A percentile compares a stretch with the other conserved stretches of the same genome.
Conservation (phyloP, 2,329 filamentous ascomycete species). For the Achaetomium macrosporum region DNA sequence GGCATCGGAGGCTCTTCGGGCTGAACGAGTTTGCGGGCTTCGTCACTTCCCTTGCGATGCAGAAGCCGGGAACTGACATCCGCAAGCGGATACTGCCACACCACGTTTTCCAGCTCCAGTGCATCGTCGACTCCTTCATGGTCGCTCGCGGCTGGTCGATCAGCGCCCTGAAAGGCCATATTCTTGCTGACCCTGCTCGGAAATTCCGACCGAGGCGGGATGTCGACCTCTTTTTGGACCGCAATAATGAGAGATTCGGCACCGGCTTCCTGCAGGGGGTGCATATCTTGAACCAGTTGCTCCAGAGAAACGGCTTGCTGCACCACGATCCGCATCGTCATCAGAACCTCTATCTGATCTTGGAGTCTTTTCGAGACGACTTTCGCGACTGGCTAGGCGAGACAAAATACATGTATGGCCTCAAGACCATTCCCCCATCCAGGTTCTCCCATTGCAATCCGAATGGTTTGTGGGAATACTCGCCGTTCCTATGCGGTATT, state of each 20-base stretch:
- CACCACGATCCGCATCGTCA: not conserved
- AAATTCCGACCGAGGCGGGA: slow-evolving; percentile 36
- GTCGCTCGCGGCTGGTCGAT: slow-evolving; percentile 40
- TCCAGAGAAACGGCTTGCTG: not conserved
- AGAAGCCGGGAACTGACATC: slow-evolving; percentile 36
- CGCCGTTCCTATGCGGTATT: slow-evolving; percentile 42
- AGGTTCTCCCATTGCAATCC: slow-evolving; percentile 36
- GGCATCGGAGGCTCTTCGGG: slow-evolving; percentile 37
- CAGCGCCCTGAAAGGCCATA: slow-evolving; percentile 30
- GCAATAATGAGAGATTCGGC: slow-evolving; percentile 26
- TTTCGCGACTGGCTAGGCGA: slow-evolving; percentile 36
- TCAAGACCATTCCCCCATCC: slow-evolving; percentile 34
- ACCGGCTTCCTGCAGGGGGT: slow-evolving; percentile 31
- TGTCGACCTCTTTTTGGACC: slow-evolving; percentile 39
- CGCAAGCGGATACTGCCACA: slow-evolving; percentile 38
- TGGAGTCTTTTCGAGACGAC: slow-evolving; percentile 27
- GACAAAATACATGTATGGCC: slow-evolving; percentile 32
- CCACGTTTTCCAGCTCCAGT: slow-evolving; percentile 45
- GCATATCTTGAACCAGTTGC: slow-evolving; percentile 24
- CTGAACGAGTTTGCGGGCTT: slow-evolving; percentile 40
- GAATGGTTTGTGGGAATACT: slow-evolving; percentile 44
- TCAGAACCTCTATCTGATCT: not conserved
- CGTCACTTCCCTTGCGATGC: slow-evolving; percentile 41
- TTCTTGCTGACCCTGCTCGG: slow-evolving; percentile 31
- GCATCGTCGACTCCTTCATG: slow-evolving; percentile 43